Evolutionary conservation across 2,329 filamentous ascomycete species (phyloP), one percentile per base, ranked within the genome.

Genomic region (Teratosphaeria epicoccoides): DNA sequence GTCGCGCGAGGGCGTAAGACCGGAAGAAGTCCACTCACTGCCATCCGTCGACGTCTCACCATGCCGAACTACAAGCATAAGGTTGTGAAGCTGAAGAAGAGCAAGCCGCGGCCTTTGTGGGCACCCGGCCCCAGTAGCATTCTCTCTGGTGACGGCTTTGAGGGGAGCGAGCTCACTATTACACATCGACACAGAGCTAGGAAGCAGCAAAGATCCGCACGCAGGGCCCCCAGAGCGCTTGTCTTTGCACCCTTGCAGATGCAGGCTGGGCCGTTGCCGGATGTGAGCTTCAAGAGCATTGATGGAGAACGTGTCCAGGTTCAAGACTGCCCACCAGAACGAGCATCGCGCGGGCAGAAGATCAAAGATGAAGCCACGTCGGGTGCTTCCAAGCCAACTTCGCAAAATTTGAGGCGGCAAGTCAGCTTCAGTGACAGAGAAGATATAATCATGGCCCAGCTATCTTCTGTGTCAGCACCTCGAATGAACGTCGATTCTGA

Each of bases 391-490:
- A 40, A 24, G 17, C 33, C 45, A 12, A 25, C 25, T 23, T 33
- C 33, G 7, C 37, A n/a, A 22, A 47, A 24, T 37, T 43, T 12
- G 29, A 47, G 28, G 25, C 24, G 53, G 4, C 49, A 23, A 25
- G 57, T 58, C n/a, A 59, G 51, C 43, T 61, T 62, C 40, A 57
- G 56, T 25, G 49, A 58, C 26, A 50, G 50, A n/a, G 51, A 59
- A 10, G 51, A 59, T 6, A 46, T 53, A 24, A 57, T 61, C 17
- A 49, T 46, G 28, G 55, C 57, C 28, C 56, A 62, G 25, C 52
- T 66, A 14, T 60, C 63, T 6, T 58, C 61, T 1, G 47, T 66
- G 24, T 55, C 53, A 11, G 63, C 62, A 23, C 62, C 62, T 4
- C 54, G n/a, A 28, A 46, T 24, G 25, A 49, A 50, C 2, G 53